Base-by-base conservation (phyloP, 1,284 basidiomycete genomes). In the Pseudozyma sp. region DNA sequence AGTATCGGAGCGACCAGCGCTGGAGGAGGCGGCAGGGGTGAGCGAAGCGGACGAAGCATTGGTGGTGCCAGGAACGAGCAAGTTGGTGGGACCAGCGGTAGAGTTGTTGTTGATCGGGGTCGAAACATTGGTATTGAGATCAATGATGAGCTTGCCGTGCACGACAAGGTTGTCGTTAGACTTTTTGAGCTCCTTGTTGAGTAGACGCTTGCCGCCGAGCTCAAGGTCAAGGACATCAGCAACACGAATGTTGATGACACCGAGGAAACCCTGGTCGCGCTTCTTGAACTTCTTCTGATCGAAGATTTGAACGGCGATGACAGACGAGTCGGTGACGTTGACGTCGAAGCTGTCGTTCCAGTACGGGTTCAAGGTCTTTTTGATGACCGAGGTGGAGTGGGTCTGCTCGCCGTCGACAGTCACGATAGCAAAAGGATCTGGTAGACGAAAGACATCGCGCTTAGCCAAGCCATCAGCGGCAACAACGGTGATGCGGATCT, bases 241-340 rank as follows among this genome's bases (percentile, higher is more conserved):
- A 67, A 97, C 93, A 74, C 91, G 90, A 79, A 97, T 89, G 84
- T 96, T 96, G 83, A 97, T 94, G 34, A 95, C 94, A 57, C 94
- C 94, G 51, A 97, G 88, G 86, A 97, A 97, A 5, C 94, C 94
- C 84, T 97, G 94, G 86, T 97, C 94, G 86, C 91, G 91, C 86
- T 93, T 89, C 88, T 96, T 97, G 87, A 97, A 97, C 87, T 96
- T 97, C 86, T 93, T 91, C 87, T 97, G 95, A 86, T 97, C 95
- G 80, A 97, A 97, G 82, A 97, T 94, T 86, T 97, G 95, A 3
- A 97, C 93, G 5, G 93, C 92, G 47, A 97, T 89, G 51, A 95
- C 91, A 31, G 93, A 95, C 4, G 92, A 92, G 82, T 96, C 94
- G 85, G 92, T 93, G 83, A 96, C 94, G 52, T 89, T 91, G 59